A percentile compares a stretch with the other conserved stretches of the same genome.
These are phyloP conservation scores for Candida bentonensis DNA, from an alignment of 805 yeast species.

Conservation along the genomic window DNA sequence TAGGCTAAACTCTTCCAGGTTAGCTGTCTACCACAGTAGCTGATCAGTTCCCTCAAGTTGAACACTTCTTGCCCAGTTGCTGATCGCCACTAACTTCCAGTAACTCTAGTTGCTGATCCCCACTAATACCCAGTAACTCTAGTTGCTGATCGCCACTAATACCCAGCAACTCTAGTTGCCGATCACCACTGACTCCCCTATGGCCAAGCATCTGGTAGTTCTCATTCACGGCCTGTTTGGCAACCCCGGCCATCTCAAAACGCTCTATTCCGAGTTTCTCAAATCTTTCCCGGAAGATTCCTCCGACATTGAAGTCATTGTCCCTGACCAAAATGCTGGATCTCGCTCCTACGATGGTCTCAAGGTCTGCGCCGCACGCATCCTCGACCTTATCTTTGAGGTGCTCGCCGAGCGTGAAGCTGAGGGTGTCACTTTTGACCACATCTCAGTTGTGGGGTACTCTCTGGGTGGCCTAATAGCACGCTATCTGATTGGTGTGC, in stretches of 20 bases:
- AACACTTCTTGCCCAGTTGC: too few relatives aligned
- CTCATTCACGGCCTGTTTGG: slow-evolving; percentile 40
- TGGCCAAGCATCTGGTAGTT: not conserved
- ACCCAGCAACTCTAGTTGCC: too few relatives aligned
- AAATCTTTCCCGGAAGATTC: slow-evolving; percentile 27
- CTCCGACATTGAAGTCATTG: slow-evolving; percentile 20
- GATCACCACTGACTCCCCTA: too few relatives aligned
- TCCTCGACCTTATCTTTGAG: slow-evolving; percentile 45
- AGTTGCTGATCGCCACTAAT: too few relatives aligned
- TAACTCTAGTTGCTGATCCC: too few relatives aligned
- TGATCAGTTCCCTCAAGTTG: too few relatives aligned
- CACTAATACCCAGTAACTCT: too few relatives aligned
- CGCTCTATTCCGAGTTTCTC: slow-evolving; percentile 31
- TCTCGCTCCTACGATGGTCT: slow-evolving; percentile 78
- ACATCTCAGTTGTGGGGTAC: slow-evolving; percentile 70
- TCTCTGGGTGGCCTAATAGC: slow-evolving; percentile 82
- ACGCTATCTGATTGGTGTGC: slow-evolving; percentile 62
- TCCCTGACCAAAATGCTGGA: slow-evolving; percentile 48
- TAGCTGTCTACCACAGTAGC: too few relatives aligned
- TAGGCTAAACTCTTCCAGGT: too few relatives aligned
- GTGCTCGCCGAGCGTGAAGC: slow-evolving; percentile 22
- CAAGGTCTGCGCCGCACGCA: slow-evolving; percentile 44
- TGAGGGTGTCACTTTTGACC: slow-evolving; percentile 30
- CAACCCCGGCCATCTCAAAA: slow-evolving; percentile 40
- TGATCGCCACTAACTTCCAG: too few relatives aligned